These are phyloP conservation scores for Backusella westeae DNA, from an alignment of 192 early-diverging fungal genomes.

Conservation along the genomic window DNA sequence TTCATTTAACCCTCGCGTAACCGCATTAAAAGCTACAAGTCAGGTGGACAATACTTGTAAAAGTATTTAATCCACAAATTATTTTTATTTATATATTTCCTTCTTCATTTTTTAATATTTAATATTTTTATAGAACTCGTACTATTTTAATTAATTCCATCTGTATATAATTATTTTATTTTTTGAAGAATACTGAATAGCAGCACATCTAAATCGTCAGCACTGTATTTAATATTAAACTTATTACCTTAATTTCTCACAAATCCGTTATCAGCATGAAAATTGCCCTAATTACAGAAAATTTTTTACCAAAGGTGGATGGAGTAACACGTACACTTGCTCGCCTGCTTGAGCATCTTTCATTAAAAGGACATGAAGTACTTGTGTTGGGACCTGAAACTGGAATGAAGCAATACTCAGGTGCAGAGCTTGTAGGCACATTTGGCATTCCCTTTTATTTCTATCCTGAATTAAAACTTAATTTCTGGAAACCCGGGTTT, in stretches of 20 bases:
- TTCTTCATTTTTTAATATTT: not conserved
- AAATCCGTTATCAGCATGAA: constrained; percentile 17
- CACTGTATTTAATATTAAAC: not conserved
- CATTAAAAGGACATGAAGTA: constrained; percentile 26
- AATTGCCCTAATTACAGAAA: constrained; percentile 35
- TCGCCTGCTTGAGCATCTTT: constrained; percentile 28
- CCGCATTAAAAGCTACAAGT: not conserved
- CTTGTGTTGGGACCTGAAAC: constrained; percentile 33
- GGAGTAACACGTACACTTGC: constrained; percentile 35
- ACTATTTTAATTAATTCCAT: not conserved
- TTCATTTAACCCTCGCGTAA: not conserved
- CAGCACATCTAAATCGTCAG: not conserved
- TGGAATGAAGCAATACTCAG: constrained; percentile 25
- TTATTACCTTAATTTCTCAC: not conserved
- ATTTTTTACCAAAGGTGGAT: constrained; percentile 37
- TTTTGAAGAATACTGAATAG: not conserved
- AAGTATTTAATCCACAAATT: not conserved
- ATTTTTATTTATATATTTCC: not conserved
- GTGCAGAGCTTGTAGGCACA: constrained; percentile 32
- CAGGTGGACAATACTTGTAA: not conserved
- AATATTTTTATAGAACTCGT: not conserved
- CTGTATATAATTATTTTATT: not conserved
- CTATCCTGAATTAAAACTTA: constrained; percentile 34
- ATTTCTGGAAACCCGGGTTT: constrained; percentile 33
- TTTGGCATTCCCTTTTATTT: constrained; percentile 28